A percentile compares a stretch with the other conserved stretches of the same genome.
These are phyloP conservation scores for Discostella pseudostelligera DNA, from an alignment of 108 stramenopile species.

Conservation along the genomic window DNA sequence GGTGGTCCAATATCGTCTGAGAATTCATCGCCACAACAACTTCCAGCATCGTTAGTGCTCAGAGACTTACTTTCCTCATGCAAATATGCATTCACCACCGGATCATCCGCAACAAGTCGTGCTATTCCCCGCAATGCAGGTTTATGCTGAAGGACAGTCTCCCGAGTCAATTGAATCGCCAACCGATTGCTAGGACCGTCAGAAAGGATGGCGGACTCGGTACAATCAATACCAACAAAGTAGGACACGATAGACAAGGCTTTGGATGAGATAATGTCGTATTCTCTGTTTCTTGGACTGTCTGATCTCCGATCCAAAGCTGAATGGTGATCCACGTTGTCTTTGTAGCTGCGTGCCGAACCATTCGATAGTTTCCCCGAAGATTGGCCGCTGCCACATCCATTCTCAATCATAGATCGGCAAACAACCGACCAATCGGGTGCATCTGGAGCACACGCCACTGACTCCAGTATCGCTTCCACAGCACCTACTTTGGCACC, in stretches of 20 bases:
- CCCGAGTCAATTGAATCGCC: conserved; percentile 38
- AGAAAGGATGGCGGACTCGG: conserved; percentile 34
- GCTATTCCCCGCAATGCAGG: conserved; percentile 34
- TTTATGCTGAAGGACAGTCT: conserved; percentile 32
- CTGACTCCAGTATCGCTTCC: conserved; percentile 33
- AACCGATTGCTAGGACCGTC: conserved; percentile 13
- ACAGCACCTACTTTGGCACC: conserved; percentile 13
- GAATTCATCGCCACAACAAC: neutral
- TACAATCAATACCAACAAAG: conserved; percentile 60
- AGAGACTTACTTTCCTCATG: conserved; percentile 5
- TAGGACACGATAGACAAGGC: conserved; percentile 52
- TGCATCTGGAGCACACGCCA: conserved; percentile 32
- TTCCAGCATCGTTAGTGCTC: neutral
- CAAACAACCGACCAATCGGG: conserved; percentile 6
- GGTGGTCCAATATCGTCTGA: neutral
- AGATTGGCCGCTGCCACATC: neutral
- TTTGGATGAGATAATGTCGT: conserved; percentile 31
- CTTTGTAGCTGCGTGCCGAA: neutral
- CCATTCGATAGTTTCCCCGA: neutral
- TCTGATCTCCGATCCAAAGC: neutral
- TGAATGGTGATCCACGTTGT: neutral
- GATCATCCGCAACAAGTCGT: conserved; percentile 45
- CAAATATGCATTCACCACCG: conserved; percentile 40
- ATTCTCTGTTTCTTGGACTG: neutral
- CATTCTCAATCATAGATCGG: conserved; percentile 4